These are phyloP conservation scores for Phytophthora syringae DNA, from an alignment of 352 stramenopile species.

Conservation along the genomic window DNA sequence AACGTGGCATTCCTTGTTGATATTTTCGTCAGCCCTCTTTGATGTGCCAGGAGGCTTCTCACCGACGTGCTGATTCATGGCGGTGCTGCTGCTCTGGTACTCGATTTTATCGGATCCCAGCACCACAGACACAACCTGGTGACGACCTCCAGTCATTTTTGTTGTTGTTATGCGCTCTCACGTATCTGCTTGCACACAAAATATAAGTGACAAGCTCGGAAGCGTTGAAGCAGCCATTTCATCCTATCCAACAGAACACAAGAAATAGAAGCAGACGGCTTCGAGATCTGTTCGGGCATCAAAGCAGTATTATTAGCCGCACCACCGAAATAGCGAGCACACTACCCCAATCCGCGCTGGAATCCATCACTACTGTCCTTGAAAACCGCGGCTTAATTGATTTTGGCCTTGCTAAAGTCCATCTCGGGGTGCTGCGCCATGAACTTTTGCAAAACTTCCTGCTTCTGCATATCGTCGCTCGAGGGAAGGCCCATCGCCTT, in stretches of 20 bases:
- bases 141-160: conserved; percentile 32
- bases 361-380: too few relatives aligned
- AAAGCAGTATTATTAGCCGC: conserved; percentile 31
- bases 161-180: background rate
- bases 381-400: conserved; percentile 87
- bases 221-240: background rate
- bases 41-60: conserved; percentile 13
- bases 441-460: conserved; percentile 99
- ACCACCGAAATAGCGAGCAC: conserved; percentile 16
- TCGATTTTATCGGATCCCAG: conserved; percentile 65
- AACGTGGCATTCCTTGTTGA: conserved; percentile 73
- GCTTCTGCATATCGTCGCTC: conserved; percentile 97
- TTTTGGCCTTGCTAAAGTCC: conserved; percentile 99
- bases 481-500: conserved; percentile 97
- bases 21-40: conserved; percentile 36
- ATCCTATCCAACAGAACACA: background rate
- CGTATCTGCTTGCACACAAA: conserved; percentile 15
- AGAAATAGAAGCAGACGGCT: conserved; percentile 27
- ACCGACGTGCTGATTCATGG: conserved; percentile 56
- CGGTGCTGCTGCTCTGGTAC: conserved; percentile 55
- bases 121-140: conserved; percentile 68
- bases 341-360: background rate
- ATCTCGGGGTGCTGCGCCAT: conserved; percentile 99
- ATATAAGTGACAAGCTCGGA: conserved; percentile 14
- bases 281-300: conserved; percentile 24